phyloP scores from a whole-genome alignment of 2,329 filamentous ascomycete species.

The Monilinia vaccinii-corymbosi region DNA sequence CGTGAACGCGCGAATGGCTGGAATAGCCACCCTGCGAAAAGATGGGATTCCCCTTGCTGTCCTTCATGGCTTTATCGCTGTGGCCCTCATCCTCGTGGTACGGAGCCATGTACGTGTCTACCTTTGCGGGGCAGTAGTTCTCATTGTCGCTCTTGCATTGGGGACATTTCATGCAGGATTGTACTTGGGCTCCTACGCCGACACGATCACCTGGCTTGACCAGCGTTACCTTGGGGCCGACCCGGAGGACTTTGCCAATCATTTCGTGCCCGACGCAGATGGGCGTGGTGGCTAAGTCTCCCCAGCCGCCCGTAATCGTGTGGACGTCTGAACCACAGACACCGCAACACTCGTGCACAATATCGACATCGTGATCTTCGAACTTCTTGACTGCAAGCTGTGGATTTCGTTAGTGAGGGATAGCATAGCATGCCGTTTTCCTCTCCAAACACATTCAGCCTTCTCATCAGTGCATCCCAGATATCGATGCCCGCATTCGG shows the following conservation, averaged over 20 bases:
- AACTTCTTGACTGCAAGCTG: constrained; percentile 53
- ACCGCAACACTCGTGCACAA: constrained; percentile 61
- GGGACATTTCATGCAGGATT: constrained; percentile 41
- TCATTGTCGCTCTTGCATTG: constrained; percentile 35
- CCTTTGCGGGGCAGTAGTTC: constrained; percentile 24
- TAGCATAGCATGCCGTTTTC: neutral
- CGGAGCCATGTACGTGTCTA: constrained; percentile 23
- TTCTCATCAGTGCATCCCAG: neutral
- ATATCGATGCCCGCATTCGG: no score
- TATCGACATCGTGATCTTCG: constrained; percentile 76
- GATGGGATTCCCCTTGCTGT: constrained; percentile 6
- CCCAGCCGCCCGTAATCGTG: constrained; percentile 25
- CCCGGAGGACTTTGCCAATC: constrained; percentile 35
- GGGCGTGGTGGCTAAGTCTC: neutral
- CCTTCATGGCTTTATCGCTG: constrained; percentile 8
- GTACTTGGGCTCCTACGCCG: constrained; percentile 43
- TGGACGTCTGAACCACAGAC: constrained; percentile 35
- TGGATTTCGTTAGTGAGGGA: neutral
- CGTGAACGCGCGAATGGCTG: constrained; percentile 42
- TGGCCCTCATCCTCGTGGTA: constrained; percentile 13
- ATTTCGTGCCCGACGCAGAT: constrained; percentile 41
- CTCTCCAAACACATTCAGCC: neutral
- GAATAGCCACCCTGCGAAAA: constrained; percentile 43
- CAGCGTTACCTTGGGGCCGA: constrained; percentile 55
- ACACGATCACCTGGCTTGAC: constrained; percentile 42